phyloP scores from a whole-genome alignment of 352 stramenopile species.

The Phytophthora sojae region DNA sequence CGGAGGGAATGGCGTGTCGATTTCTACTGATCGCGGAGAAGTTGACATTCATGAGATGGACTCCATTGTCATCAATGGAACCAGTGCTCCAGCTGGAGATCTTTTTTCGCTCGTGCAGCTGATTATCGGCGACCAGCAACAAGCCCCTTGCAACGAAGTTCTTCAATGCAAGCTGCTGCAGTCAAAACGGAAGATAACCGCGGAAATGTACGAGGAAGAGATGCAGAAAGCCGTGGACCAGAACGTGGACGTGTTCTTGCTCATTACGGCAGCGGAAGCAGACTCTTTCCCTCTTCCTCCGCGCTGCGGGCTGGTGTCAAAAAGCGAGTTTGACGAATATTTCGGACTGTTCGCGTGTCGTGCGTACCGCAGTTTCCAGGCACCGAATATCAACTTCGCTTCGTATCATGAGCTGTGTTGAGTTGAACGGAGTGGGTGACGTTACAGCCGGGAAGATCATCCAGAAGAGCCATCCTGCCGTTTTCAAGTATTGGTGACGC shows the following conservation, averaged over 20 bases:
- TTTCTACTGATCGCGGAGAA: neutral
- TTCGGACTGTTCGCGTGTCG: conserved; percentile 10
- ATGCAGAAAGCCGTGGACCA: neutral
- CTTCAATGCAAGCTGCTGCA: conserved; percentile 8
- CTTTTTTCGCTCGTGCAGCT: conserved; percentile 1
- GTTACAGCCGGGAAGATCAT: neutral
- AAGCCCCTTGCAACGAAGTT: conserved; percentile 7
- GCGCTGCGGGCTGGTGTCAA: conserved; percentile 8
- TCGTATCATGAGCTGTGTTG: neutral
- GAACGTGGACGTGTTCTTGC: neutral
- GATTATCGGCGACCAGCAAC: neutral
- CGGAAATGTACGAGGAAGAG: neutral
- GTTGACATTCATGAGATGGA: neutral
- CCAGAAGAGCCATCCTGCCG: too few relatives aligned
- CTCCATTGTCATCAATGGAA: neutral
- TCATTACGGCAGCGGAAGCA: neutral
- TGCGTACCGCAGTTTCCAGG: neutral
- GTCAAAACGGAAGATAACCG: neutral
- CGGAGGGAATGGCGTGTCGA: too few relatives aligned
- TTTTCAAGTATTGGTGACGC: conserved; percentile 1
- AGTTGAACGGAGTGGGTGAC: neutral
- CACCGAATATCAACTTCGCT: neutral
- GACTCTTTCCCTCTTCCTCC: neutral
- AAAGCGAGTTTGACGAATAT: conserved; percentile 3
- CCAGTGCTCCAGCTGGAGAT: conserved; percentile 1